These are phyloP conservation scores for Xylaria longipes DNA, from an alignment of 495 filamentous ascomycete species.

Conservation along the genomic window DNA sequence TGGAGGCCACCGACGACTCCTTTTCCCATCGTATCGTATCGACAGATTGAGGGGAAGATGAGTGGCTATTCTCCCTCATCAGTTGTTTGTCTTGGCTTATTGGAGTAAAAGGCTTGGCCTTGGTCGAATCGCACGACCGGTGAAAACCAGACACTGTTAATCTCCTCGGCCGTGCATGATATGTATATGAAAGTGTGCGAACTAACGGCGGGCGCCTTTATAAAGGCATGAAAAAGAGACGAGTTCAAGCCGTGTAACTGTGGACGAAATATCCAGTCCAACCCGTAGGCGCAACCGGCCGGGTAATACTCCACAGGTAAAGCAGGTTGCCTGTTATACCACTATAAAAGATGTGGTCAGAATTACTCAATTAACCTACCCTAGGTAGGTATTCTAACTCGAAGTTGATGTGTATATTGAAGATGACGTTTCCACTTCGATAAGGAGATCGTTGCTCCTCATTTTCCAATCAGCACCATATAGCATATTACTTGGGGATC, in stretches of 20 bases:
- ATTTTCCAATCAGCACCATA: too few species aligned
- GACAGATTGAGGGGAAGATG: slow-evolving; percentile 5
- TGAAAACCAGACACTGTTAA: neutral
- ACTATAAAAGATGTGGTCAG: neutral
- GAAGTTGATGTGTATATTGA: neutral
- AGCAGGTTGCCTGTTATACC: neutral
- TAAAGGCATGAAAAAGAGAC: neutral
- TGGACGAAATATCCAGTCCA: neutral
- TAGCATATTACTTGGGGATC: too few species aligned
- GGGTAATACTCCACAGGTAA: neutral
- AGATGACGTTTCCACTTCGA: neutral
- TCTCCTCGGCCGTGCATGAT: neutral
- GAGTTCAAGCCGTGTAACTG: neutral
- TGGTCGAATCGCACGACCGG: neutral
- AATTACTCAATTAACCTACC: neutral
- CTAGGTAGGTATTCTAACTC: neutral
- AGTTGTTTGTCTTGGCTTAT: slow-evolving; percentile 19
- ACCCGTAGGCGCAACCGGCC: neutral
- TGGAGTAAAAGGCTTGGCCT: slow-evolving; percentile 14
- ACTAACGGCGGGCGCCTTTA: neutral
- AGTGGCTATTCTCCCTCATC: slow-evolving; percentile 7
- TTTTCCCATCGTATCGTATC: slow-evolving; percentile 1
- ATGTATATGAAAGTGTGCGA: neutral
- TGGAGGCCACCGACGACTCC: slow-evolving; percentile 6
- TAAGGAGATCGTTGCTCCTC: too few species aligned